Conservation (phyloP, 805 yeast species). For the Yarrowia hollandica region DNA sequence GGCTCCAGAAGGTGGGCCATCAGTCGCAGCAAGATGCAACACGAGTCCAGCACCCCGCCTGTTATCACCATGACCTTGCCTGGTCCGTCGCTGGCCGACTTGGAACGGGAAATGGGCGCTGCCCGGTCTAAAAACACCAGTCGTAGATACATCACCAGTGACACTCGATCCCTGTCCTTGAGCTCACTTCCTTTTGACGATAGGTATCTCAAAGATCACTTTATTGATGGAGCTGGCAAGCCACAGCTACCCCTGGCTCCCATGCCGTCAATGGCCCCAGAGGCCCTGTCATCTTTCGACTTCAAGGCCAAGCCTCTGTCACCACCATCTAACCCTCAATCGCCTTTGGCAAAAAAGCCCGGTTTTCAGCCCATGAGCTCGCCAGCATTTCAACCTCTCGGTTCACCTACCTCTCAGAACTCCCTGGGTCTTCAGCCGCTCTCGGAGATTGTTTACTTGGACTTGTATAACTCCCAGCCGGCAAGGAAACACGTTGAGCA, state of each 20-base stretch:
- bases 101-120: not conserved
- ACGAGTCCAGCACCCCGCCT: not conserved
- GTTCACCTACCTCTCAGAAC: not conserved
- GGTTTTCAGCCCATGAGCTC: not conserved
- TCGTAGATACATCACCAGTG: conserved; percentile 16
- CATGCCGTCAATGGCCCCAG: not conserved
- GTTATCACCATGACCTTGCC: conserved; percentile 1
- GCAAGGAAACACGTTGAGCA: not conserved
- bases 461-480: not conserved
- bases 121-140: not conserved
- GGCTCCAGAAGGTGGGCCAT: not conserved
- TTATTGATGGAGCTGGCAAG: not conserved
- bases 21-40: not conserved
- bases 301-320: not conserved
- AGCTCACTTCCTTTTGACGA: conserved; percentile 10
- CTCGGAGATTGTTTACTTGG: conserved; percentile 3
- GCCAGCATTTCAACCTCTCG: not conserved
- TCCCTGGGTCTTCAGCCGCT: not conserved
- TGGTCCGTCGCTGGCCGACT: conserved; percentile 13
- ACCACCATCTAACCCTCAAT: not conserved
- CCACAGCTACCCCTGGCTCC: not conserved
- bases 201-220: not conserved
- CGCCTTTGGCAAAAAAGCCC: not conserved
- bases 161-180: not conserved
- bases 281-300: not conserved